These are phyloP conservation scores for Cyclotella atomus DNA, from an alignment of 108 stramenopile genomes.

Conservation along the genomic window DNA sequence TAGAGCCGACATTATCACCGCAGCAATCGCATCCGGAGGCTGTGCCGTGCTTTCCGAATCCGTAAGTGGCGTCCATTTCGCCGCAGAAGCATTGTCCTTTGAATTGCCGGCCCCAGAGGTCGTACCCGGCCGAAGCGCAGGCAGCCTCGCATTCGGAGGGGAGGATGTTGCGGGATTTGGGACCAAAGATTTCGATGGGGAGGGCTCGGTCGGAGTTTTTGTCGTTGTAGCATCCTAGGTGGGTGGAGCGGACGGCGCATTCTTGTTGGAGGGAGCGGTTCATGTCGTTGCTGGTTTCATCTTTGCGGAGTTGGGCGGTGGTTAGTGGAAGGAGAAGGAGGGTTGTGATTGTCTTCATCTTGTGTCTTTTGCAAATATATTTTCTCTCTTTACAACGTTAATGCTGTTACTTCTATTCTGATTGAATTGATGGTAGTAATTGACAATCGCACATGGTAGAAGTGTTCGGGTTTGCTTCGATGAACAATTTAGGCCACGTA, in stretches of 20 bases:
- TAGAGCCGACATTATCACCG: slow-evolving; percentile 20
- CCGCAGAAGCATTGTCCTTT: slow-evolving; percentile 39
- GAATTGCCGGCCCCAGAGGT: slow-evolving; percentile 18
- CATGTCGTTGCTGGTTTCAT: background rate
- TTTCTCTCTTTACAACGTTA: too few relatives aligned
- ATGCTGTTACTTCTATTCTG: too few relatives aligned
- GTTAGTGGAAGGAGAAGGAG: background rate
- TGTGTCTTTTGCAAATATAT: too few relatives aligned
- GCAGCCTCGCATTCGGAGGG: slow-evolving; percentile 12
- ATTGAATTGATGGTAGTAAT: too few relatives aligned
- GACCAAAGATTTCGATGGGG: slow-evolving; percentile 13
- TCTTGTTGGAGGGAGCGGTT: background rate
- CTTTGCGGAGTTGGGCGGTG: background rate
- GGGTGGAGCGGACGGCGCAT: slow-evolving; percentile 17
- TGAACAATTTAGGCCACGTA: too few relatives aligned
- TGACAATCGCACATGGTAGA: too few relatives aligned
- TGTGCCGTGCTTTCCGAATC: slow-evolving; percentile 17
- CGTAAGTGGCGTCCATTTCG: background rate
- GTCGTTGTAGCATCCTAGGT: slow-evolving; percentile 16
- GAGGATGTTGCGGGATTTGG: slow-evolving; percentile 3
- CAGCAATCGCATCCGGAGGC: slow-evolving; percentile 28
- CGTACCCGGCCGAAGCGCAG: slow-evolving; percentile 16
- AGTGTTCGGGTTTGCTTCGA: too few relatives aligned
- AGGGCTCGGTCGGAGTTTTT: slow-evolving; percentile 18
- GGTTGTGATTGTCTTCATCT: background rate